Percentiles rank a stretch among this genome's conserved stretches.
Evolutionary conservation across 2,329 filamentous ascomycete genomes (phyloP).

Genomic region (Ophiocordyceps camponoti-rufipedis): DNA sequence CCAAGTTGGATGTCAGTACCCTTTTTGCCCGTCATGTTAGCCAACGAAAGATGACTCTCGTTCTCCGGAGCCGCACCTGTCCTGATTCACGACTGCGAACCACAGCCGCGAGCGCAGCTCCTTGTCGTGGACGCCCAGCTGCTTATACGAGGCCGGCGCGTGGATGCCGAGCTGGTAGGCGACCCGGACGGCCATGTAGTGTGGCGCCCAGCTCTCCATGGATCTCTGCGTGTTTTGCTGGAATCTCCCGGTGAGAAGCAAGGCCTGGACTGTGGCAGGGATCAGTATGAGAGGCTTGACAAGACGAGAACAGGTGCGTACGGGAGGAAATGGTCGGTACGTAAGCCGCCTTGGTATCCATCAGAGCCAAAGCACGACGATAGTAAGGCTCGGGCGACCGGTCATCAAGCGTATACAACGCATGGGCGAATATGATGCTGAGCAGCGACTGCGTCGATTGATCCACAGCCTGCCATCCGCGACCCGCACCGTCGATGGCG

Average conservation of each 20-base stretch:
- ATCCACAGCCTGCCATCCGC: slow-evolving; percentile 2
- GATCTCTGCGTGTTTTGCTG: slow-evolving; percentile 17
- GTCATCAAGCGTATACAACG: slow-evolving; percentile 6
- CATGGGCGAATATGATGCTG: slow-evolving; percentile 12
- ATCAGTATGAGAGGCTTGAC: background rate
- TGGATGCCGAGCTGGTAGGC: slow-evolving; percentile 16
- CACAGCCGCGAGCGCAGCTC: slow-evolving; percentile 11
- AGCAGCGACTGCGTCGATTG: slow-evolving; percentile 7
- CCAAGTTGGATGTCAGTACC: slow-evolving; percentile 7
- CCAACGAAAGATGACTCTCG: background rate
- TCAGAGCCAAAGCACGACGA: slow-evolving; percentile 7
- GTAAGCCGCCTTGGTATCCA: slow-evolving; percentile 9
- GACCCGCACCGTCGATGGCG: slow-evolving; percentile 1
- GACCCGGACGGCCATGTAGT: slow-evolving; percentile 13
- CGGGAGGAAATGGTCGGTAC: slow-evolving; percentile 6
- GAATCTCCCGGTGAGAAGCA: slow-evolving; percentile 13
- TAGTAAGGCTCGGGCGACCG: slow-evolving; percentile 10
- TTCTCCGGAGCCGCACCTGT: slow-evolving; percentile 4
- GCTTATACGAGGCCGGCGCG: slow-evolving; percentile 10
- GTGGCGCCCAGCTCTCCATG: slow-evolving; percentile 13
- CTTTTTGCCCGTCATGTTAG: slow-evolving; percentile 1
- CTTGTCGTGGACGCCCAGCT: slow-evolving; percentile 7
- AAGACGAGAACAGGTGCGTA: background rate
- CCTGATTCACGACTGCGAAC: slow-evolving; percentile 14
- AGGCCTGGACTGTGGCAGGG: slow-evolving; percentile 9